Percentiles rank a stretch among this genome's conserved stretches.
phyloP scores from a whole-genome alignment of 108 stramenopile genomes.

The Cylindrotheca closterium region DNA sequence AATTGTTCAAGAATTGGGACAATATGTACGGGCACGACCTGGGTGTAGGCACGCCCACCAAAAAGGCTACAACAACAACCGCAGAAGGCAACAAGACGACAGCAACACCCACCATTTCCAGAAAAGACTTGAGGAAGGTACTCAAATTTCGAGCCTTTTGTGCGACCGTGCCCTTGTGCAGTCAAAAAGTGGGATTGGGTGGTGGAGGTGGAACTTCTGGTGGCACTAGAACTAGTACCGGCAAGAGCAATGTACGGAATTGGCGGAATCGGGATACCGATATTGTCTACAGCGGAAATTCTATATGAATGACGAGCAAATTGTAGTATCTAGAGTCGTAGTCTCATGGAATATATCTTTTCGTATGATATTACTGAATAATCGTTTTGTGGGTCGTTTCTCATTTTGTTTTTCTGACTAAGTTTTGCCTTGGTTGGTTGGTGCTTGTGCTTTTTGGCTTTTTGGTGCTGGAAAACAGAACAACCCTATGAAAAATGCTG shows the following conservation, averaged over 20 bases:
- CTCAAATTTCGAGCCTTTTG: conserved; percentile 78
- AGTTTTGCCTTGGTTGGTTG: too few species aligned
- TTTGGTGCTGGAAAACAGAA: too few species aligned
- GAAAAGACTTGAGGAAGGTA: conserved; percentile 54
- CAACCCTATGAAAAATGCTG: too few species aligned
- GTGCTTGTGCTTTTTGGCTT: too few species aligned
- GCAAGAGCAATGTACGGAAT: conserved; percentile 7
- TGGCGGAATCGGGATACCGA: conserved; percentile 79
- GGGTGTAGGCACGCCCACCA: conserved; percentile 58
- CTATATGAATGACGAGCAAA: background rate
- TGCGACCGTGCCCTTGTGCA: conserved; percentile 66
- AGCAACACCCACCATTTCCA: conserved; percentile 23
- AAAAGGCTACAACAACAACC: background rate
- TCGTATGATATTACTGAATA: too few species aligned
- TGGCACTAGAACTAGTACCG: background rate
- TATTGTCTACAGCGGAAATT: conserved; percentile 74
- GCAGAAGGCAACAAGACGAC: background rate
- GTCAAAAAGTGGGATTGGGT: conserved; percentile 54
- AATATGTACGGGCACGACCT: conserved; percentile 61
- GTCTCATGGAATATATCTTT: too few species aligned
- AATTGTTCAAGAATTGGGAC: conserved; percentile 75
- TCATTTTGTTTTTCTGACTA: too few species aligned
- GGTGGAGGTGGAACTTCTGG: conserved; percentile 15
- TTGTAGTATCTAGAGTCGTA: background rate
- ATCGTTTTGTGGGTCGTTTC: too few species aligned